Evolutionary conservation across 2,329 filamentous ascomycete genomes (phyloP), one percentile per base, ranked within the genome.

Genomic region (Verticillium tricorpus): DNA sequence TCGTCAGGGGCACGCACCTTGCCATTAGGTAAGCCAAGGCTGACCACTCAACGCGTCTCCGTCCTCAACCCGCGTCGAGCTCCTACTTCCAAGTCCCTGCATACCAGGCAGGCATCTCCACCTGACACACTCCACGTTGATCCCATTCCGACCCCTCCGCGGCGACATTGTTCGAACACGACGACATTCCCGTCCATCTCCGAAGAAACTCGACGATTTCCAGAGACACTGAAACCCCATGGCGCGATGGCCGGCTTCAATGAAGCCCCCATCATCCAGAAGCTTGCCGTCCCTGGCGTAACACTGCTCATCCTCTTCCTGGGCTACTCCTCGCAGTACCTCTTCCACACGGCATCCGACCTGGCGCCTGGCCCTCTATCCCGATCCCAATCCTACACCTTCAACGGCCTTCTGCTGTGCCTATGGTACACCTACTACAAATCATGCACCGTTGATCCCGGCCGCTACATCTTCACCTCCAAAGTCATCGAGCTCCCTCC

Each of bases 371-470:
- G 85, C 2, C 87, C 89, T 1, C 78, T 90, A 28, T 82, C 82
- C 4, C 74, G 71, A 61, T 73, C 75, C 61, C 81, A 94, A 73
- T 78, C 82, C 14, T 73, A 85, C 68, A 73, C 82, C 64, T 90
- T 93, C 77, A 94, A 95, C 76, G 60, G 72, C 37, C 78, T 91
- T 19, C 79, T 93, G 19, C 67, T 80, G 19, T 83, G 83, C 65
- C 80, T 93, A 22, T 88, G 89, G 80, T 83, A 85, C 69, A 89
- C 86, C 58, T 95, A 94, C 77, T 87, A 85, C 71, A 78, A 77
- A 61, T 80, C 85, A 58, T 83, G 85, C 68, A 81, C 79, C 59
- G 78, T 85, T 67, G 79, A 87, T 65, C 84, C 86, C 0, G 87
- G 86, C 57, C 79, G 78, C 19, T 86, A 84, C 68, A 66, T 71